A percentile compares a stretch with the other conserved stretches of the same genome.
These are phyloP conservation scores for Colletotrichum salicis DNA, from an alignment of 2,329 filamentous ascomycete species.

Conservation along the genomic window DNA sequence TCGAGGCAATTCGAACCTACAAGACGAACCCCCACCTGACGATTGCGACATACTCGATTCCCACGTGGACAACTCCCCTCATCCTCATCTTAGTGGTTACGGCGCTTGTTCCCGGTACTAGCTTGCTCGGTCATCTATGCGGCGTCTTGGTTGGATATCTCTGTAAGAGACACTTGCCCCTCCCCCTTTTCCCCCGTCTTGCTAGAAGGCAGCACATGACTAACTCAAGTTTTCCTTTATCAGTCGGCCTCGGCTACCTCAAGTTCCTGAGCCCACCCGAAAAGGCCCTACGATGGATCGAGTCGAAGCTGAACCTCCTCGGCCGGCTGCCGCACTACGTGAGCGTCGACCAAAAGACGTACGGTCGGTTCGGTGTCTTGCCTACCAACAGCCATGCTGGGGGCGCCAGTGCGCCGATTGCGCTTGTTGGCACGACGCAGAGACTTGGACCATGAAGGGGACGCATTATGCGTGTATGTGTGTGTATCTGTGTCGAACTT, in stretches of 20 bases:
- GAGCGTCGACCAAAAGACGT: constrained; percentile 95
- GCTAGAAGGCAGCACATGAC: not conserved
- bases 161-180: constrained; percentile 65
- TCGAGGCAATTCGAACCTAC: constrained; percentile 88
- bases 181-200: too few relatives aligned
- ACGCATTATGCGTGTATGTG: too few relatives aligned
- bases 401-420: constrained; percentile 61
- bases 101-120: constrained; percentile 82
- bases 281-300: constrained; percentile 86
- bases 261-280: constrained; percentile 92
- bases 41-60: constrained; percentile 73
- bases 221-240: constrained; percentile 39
- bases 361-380: constrained; percentile 89
- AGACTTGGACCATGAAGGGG: constrained; percentile 72
- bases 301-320: constrained; percentile 86
- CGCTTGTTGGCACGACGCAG: constrained; percentile 72
- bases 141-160: constrained; percentile 87
- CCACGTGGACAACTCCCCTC: constrained; percentile 93
- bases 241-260: constrained; percentile 87
- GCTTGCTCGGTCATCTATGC: constrained; percentile 86
- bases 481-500: not conserved
- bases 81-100: constrained; percentile 78
- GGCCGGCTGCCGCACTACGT: constrained; percentile 90
- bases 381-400: constrained; percentile 64
- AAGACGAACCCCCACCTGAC: constrained; percentile 82